A percentile compares a stretch with the other conserved stretches of the same genome.
Conservation (phyloP, 805 yeast species). For the Sugiyamaella chiloensis region DNA sequence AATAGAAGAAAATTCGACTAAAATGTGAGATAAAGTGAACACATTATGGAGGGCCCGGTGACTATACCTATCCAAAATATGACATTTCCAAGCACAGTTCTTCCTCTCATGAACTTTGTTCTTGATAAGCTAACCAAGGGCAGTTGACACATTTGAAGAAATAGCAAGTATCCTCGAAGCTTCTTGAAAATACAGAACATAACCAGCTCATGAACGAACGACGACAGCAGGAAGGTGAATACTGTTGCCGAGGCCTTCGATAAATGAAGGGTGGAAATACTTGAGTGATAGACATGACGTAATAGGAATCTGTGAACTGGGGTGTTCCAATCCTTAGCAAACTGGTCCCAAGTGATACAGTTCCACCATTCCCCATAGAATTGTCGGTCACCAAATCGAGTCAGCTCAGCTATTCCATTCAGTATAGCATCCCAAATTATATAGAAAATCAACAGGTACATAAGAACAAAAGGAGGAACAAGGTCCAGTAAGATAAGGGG, state of each 20-base stretch:
- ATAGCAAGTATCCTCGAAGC: conserved; percentile 73
- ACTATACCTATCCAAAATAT: conserved; percentile 91
- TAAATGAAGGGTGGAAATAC: conserved; percentile 70
- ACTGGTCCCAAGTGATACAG: conserved; percentile 88
- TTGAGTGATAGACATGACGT: conserved; percentile 91
- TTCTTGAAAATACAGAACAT: conserved; percentile 85
- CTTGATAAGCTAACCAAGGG: conserved; percentile 69
- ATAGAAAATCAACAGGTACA: conserved; percentile 77
- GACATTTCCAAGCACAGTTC: conserved; percentile 66
- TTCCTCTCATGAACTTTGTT: conserved; percentile 46
- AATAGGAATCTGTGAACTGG: conserved; percentile 89
- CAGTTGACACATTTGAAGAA: conserved; percentile 83
- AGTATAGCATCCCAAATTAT: conserved; percentile 94
- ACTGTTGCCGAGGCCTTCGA: conserved; percentile 68
- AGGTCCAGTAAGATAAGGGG: conserved; percentile 65
- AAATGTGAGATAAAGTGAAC: conserved; percentile 77
- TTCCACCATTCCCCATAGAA: conserved; percentile 99
- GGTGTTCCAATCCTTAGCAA: conserved; percentile 88
- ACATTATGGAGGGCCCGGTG: conserved; percentile 83
- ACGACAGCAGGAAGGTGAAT: conserved; percentile 57
- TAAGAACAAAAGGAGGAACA: conserved; percentile 72
- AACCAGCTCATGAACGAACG: conserved; percentile 83
- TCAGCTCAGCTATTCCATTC: conserved; percentile 85
- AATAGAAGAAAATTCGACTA: no score
- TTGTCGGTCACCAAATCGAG: conserved; percentile 82